phyloP scores from a whole-genome alignment of 441 rosid species.

The Corymbia citriodora region DNA sequence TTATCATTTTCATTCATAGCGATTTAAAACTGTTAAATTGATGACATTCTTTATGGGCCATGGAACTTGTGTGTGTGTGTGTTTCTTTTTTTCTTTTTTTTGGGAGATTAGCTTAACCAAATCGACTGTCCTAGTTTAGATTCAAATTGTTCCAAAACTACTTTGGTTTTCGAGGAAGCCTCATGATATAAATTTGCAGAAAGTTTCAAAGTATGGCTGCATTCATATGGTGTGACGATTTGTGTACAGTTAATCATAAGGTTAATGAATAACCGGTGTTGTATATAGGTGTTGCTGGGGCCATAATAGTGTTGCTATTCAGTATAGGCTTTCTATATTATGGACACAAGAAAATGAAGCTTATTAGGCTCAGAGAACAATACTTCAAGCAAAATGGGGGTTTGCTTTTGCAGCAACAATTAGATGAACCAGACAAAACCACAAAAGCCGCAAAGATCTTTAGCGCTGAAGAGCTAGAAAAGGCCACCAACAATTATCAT shows the following conservation, averaged over 20 bases:
- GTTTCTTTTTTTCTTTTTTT: too few relatives aligned
- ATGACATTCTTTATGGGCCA: background rate
- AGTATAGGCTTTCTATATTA: background rate
- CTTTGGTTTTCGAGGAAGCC: background rate
- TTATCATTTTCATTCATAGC: background rate
- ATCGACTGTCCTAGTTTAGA: background rate
- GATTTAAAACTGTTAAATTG: background rate
- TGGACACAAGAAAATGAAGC: background rate
- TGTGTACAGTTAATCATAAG: background rate
- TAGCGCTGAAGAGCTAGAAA: background rate
- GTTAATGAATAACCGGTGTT: fast-evolving
- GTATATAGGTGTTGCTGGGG: background rate
- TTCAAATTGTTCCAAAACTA: background rate
- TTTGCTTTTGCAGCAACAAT: background rate
- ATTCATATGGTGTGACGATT: background rate
- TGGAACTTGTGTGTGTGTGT: background rate
- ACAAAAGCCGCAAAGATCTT: fast-evolving
- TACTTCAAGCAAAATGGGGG: background rate
- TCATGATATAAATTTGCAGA: background rate
- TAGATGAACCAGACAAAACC: background rate
- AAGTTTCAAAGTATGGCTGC: background rate
- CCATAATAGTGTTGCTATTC: background rate
- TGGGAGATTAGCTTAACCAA: background rate
- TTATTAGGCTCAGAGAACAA: background rate
- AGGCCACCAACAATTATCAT: background rate